A percentile compares a stretch with the other conserved stretches of the same genome.
phyloP scores from a whole-genome alignment of 768 basidiomycete species.

The Artomyces pyxidatus region DNA sequence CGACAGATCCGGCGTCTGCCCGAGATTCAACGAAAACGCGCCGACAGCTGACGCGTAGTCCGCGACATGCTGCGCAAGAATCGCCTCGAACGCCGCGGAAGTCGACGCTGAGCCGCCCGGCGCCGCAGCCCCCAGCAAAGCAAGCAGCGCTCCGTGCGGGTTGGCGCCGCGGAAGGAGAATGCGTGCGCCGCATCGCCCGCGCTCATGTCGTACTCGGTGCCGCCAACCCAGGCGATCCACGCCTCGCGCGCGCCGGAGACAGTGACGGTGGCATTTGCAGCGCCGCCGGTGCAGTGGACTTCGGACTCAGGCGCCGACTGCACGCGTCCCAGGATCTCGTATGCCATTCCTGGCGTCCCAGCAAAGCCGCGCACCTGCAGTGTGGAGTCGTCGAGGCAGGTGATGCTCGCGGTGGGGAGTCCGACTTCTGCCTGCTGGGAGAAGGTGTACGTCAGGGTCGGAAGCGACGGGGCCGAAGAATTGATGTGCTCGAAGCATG shows the following conservation, averaged over 20 bases:
- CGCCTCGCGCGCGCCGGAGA: conserved; percentile 40
- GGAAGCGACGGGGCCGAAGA: conserved; percentile 27
- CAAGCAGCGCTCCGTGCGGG: conserved; percentile 41
- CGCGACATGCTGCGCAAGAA: conserved; percentile 40
- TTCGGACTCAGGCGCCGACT: conserved; percentile 21
- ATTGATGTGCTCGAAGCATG: conserved; percentile 54
- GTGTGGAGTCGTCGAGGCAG: conserved; percentile 47
- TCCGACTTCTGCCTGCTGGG: conserved; percentile 34
- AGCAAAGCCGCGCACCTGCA: conserved; percentile 45
- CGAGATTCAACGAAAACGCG: conserved; percentile 50
- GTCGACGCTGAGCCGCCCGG: neutral
- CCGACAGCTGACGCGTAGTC: conserved; percentile 38
- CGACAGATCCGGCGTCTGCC: conserved; percentile 44
- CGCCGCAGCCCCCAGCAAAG: conserved; percentile 23
- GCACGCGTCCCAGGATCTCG: conserved; percentile 50
- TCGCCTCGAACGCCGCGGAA: conserved; percentile 27
- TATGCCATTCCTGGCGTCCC: conserved; percentile 57
- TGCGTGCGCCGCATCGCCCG: conserved; percentile 44
- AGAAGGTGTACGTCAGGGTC: conserved; percentile 36
- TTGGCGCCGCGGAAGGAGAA: conserved; percentile 61
- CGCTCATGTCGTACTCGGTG: conserved; percentile 58
- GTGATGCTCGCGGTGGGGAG: conserved; percentile 52
- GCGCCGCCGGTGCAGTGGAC: conserved; percentile 26
- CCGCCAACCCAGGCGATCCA: conserved; percentile 72
- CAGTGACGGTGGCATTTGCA: conserved; percentile 34